phyloP scores from a whole-genome alignment of 345 rosid genomes.

The Populus davidiana region DNA sequence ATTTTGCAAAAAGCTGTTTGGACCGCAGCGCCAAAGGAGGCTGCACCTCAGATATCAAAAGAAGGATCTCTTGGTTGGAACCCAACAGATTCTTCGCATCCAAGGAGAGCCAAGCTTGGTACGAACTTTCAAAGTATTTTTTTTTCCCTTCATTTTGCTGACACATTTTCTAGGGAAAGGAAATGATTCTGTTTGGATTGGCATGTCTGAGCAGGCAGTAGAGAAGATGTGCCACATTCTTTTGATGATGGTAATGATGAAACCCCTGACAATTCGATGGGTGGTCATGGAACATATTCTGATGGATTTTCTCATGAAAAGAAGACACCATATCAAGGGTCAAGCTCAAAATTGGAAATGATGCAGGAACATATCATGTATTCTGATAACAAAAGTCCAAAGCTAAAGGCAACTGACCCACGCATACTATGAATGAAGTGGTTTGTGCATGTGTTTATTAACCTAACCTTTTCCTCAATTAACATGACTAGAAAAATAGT shows the following conservation, averaged over 20 bases:
- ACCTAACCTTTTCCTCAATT: background rate
- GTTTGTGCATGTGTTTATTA: slow-evolving; percentile 16
- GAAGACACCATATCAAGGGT: slow-evolving; percentile 21
- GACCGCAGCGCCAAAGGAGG: no score
- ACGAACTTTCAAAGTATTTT: slow-evolving; percentile 23
- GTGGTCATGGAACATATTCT: slow-evolving; percentile 19
- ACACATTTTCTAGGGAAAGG: slow-evolving; percentile 4
- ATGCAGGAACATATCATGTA: slow-evolving; percentile 29
- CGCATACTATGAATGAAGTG: background rate
- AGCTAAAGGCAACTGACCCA: slow-evolving; percentile 49
- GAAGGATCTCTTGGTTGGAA: slow-evolving; percentile 59
- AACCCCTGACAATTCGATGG: slow-evolving; percentile 37
- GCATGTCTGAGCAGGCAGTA: slow-evolving; percentile 55
- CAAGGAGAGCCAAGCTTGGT: slow-evolving; percentile 69
- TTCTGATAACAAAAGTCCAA: slow-evolving; percentile 40
- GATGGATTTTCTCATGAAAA: slow-evolving; percentile 36
- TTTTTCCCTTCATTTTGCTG: background rate
- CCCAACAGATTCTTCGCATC: slow-evolving; percentile 42
- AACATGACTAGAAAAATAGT: background rate
- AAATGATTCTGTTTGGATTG: slow-evolving; percentile 24
- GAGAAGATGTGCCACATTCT: slow-evolving; percentile 52
- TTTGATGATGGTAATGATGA: slow-evolving; percentile 51
- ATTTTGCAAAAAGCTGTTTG: no score
- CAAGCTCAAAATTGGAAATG: slow-evolving; percentile 30
- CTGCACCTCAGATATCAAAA: slow-evolving; percentile 67